A percentile compares a stretch with the other conserved stretches of the same genome.
phyloP scores from a whole-genome alignment of 148 eudicot genomes.

The Rhododendron griersonianum region DNA sequence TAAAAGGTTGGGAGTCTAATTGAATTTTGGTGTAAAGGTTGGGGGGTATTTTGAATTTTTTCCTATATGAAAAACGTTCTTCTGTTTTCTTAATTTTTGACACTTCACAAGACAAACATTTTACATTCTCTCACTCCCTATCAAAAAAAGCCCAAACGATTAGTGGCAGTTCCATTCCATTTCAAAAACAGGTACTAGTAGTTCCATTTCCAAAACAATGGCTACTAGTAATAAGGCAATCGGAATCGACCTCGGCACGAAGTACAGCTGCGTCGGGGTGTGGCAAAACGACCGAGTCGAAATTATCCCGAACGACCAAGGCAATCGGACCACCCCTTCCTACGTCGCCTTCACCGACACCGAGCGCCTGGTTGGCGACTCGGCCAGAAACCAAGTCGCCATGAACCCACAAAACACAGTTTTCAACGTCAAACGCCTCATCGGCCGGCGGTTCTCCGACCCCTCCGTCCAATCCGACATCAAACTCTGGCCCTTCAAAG shows the following conservation, averaged over 20 bases:
- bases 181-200: too few relatives aligned
- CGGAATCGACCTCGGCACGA: conserved; percentile 26
- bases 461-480: not conserved
- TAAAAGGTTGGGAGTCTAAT: too few relatives aligned
- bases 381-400: conserved; percentile 25
- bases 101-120: too few relatives aligned
- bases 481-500: not conserved
- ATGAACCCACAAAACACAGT: conserved; percentile 28
- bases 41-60: too few relatives aligned
- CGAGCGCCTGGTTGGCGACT: conserved; percentile 21
- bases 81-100: too few relatives aligned
- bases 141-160: too few relatives aligned
- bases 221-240: conserved; percentile 5
- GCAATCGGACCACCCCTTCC: conserved; percentile 28
- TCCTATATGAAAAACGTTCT: too few relatives aligned
- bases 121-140: too few relatives aligned
- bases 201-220: too few relatives aligned
- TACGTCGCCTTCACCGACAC: conserved; percentile 28
- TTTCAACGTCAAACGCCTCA: conserved; percentile 8
- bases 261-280: conserved; percentile 27
- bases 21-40: too few relatives aligned
- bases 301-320: not conserved
- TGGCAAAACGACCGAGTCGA: conserved; percentile 15
- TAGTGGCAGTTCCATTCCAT: too few relatives aligned
- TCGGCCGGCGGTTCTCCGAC: conserved; percentile 3